These are phyloP conservation scores for Corylus heterophylla DNA, from an alignment of 306 rosid species.

Conservation along the genomic window DNA sequence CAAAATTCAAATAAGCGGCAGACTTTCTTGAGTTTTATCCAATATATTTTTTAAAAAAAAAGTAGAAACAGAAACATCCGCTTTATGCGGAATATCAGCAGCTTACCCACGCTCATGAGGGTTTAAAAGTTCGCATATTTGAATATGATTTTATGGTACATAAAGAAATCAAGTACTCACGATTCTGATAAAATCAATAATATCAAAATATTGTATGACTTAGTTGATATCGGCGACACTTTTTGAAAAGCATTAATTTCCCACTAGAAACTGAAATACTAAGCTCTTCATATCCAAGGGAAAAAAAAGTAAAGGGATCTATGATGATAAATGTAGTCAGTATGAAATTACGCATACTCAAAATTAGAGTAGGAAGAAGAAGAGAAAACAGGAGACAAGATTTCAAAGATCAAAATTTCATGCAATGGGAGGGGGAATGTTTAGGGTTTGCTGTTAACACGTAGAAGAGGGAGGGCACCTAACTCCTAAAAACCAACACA, in stretches of 20 bases:
- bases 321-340: background rate
- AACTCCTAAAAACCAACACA: background rate
- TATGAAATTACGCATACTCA: background rate
- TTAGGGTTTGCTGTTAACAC: background rate
- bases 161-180: background rate
- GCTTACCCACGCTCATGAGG: background rate
- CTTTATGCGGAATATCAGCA: background rate
- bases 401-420: slow-evolving; percentile 1
- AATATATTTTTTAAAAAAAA: background rate
- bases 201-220: background rate
- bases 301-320: background rate
- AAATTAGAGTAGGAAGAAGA: background rate
- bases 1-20: slow-evolving; percentile 25
- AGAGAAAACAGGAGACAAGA: slow-evolving; percentile 20
- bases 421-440: background rate
- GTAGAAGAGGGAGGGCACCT: background rate
- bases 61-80: background rate
- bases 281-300: background rate
- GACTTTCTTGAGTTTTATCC: background rate
- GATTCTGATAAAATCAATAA: background rate
- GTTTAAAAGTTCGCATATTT: background rate
- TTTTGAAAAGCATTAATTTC: background rate
- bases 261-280: background rate
- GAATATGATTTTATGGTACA: background rate
- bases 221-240: background rate